These are phyloP conservation scores for Xanthoconium stramineum DNA, from an alignment of 768 basidiomycete genomes.

Conservation along the genomic window DNA sequence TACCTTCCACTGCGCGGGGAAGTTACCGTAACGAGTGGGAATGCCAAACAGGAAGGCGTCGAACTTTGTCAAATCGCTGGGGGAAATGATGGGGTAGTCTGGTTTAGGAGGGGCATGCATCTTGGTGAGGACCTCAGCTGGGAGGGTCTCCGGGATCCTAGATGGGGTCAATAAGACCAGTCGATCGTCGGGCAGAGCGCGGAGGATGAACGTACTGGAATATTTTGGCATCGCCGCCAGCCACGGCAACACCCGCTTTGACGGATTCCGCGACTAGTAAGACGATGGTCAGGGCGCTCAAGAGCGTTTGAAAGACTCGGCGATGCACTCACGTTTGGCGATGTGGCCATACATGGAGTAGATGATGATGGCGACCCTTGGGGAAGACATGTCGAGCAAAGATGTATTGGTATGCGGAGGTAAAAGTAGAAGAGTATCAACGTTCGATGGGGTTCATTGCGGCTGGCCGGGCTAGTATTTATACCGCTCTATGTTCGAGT, in stretches of 20 bases:
- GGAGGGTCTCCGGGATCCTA: conserved; percentile 78
- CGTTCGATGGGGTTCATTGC: too few species aligned
- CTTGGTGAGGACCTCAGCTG: conserved; percentile 53
- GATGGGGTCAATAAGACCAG: background rate
- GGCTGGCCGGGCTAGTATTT: too few species aligned
- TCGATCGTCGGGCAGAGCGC: too few species aligned
- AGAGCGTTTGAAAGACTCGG: conserved; percentile 40
- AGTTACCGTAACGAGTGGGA: conserved; percentile 44
- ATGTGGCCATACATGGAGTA: conserved; percentile 77
- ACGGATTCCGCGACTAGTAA: conserved; percentile 59
- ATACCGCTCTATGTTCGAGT: too few species aligned
- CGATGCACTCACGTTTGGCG: conserved; percentile 10
- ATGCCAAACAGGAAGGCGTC: conserved; percentile 45
- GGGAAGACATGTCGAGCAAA: conserved; percentile 40
- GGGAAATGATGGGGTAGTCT: conserved; percentile 40
- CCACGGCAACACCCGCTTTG: conserved; percentile 42
- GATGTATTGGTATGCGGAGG: too few species aligned
- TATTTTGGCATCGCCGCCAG: conserved; percentile 51
- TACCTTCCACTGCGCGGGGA: conserved; percentile 61
- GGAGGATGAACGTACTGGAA: conserved; percentile 45
- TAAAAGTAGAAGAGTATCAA: too few species aligned
- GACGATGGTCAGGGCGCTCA: background rate
- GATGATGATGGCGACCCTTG: conserved; percentile 66
- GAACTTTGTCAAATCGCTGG: conserved; percentile 17
- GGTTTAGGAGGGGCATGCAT: conserved; percentile 42